phyloP scores from a whole-genome alignment of 2,329 filamentous ascomycete genomes.

The Colletotrichum nymphaeae region DNA sequence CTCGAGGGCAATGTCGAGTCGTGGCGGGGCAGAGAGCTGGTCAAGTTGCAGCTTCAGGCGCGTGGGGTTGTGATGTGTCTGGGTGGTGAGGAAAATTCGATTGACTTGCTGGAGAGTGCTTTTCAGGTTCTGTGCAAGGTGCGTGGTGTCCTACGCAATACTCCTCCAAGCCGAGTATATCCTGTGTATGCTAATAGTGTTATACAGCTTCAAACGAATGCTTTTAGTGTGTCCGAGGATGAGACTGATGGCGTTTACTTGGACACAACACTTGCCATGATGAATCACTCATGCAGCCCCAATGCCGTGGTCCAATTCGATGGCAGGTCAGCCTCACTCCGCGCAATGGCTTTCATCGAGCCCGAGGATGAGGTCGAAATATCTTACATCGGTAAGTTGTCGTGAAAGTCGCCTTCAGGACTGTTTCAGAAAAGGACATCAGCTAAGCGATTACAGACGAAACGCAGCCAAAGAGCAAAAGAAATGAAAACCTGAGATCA shows the following conservation, averaged over 20 bases:
- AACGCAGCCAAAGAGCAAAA: conserved; percentile 55
- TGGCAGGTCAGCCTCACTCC: conserved; percentile 61
- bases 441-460: conserved; percentile 51
- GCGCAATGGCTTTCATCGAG: conserved; percentile 60
- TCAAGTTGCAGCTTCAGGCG: conserved; percentile 61
- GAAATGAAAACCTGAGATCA: conserved; percentile 55
- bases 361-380: conserved; percentile 69
- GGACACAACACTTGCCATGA: conserved; percentile 66
- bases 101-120: conserved; percentile 51
- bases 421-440: not conserved
- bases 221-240: conserved; percentile 66
- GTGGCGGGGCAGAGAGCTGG: conserved; percentile 54
- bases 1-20: conserved; percentile 60
- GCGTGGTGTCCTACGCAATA: no score
- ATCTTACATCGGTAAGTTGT: conserved; percentile 66
- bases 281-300: conserved; percentile 72
- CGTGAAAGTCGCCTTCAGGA: not conserved
- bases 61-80: conserved; percentile 38
- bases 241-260: conserved; percentile 65
- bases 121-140: conserved; percentile 67
- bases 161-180: not conserved
- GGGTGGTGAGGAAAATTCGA: conserved; percentile 49
- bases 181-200: conserved; percentile 27
- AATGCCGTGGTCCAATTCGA: conserved; percentile 69
- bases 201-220: conserved; percentile 69